Evolutionary conservation across 768 basidiomycete genomes (phyloP).

Genomic region (Hysterangium stoloniferum): DNA sequence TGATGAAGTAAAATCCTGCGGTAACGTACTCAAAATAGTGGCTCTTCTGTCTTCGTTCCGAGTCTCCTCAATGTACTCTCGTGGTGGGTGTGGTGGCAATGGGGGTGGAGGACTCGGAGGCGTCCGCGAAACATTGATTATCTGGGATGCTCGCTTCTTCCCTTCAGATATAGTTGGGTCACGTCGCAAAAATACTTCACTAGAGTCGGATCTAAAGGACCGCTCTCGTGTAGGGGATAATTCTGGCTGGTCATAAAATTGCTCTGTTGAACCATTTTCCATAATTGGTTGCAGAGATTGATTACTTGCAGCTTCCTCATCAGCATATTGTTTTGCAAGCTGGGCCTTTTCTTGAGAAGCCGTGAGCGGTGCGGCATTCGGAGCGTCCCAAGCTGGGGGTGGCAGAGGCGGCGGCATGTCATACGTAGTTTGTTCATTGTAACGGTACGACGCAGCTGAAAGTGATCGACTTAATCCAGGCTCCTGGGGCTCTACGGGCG

Average conservation of each 20-base stretch:
- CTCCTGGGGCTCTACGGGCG: slow-evolving; percentile 20
- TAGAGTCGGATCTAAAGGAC: slow-evolving; percentile 12
- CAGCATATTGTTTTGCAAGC: slow-evolving; percentile 55
- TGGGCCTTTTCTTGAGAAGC: slow-evolving; percentile 78
- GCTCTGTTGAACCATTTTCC: no score
- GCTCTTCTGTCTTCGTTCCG: slow-evolving; percentile 50
- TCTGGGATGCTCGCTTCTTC: slow-evolving; percentile 15
- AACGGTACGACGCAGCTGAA: slow-evolving; percentile 14
- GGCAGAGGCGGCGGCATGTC: slow-evolving; percentile 20
- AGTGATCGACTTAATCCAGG: no score
- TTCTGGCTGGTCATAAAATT: background rate
- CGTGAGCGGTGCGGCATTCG: slow-evolving; percentile 35
- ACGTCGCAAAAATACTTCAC: slow-evolving; percentile 12
- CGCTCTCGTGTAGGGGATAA: background rate
- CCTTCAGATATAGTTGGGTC: slow-evolving; percentile 17
- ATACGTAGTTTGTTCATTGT: slow-evolving; percentile 8
- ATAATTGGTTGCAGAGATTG: no score
- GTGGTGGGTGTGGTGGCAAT: slow-evolving; percentile 68
- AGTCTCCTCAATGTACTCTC: slow-evolving; percentile 75
- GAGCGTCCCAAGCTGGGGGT: slow-evolving; percentile 18
- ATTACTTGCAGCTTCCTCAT: slow-evolving; percentile 38
- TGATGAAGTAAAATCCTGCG: slow-evolving; percentile 8
- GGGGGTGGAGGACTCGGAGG: slow-evolving; percentile 53
- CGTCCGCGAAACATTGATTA: slow-evolving; percentile 8
- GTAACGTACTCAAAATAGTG: background rate